Evolutionary conservation across 2,329 filamentous ascomycete genomes (phyloP), one percentile per base, ranked within the genome.

Genomic region (Pseudofabraea citricarpa): DNA sequence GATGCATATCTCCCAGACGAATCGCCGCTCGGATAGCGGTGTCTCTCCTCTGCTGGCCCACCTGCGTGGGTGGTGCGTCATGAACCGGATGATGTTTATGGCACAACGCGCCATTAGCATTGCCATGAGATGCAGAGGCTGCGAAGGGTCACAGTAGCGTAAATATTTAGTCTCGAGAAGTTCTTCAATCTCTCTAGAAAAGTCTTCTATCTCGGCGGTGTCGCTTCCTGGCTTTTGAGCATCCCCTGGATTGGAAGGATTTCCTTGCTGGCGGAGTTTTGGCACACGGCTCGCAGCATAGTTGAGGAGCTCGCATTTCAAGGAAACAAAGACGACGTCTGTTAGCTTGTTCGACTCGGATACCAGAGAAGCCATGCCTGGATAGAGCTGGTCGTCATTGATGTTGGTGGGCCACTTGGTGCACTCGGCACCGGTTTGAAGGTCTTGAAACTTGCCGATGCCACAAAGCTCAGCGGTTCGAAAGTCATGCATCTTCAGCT

Each of bases 351-450:
- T 55, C 44, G 77, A 72, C 1, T 74, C 62, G 3, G 63, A 60
- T 8, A 71, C 44, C 4, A 51, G 54, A 1, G 58, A 49, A 13
- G 53, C 50, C 47, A 75, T 74, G 38, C 79, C 66, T 3, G 74
- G 56, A 52, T 79, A 72, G 3, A 81, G 62, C 54, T 81, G 75
- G 9, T 73, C 69, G 51, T 81, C 77, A 56, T 81, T 80, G 56
- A 81, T 72, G 52, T 81, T 81, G 42, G 79, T 66, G 1, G 77
- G 77, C 15, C 75, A 60, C 49, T 70, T 73, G 61, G 73, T 75
- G 55, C 78, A 74, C 64, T 67, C 71, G 2, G 58, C 63, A 3
- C 66, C 65, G 37, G 48, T 49, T 9, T 71, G 44, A 5, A 53
- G 54, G 16, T 46, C 37, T 40, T 23, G 36, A 37, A 59, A 52